Base-by-base conservation (phyloP, 345 rosid genomes). In the Erucastrum elatum region DNA sequence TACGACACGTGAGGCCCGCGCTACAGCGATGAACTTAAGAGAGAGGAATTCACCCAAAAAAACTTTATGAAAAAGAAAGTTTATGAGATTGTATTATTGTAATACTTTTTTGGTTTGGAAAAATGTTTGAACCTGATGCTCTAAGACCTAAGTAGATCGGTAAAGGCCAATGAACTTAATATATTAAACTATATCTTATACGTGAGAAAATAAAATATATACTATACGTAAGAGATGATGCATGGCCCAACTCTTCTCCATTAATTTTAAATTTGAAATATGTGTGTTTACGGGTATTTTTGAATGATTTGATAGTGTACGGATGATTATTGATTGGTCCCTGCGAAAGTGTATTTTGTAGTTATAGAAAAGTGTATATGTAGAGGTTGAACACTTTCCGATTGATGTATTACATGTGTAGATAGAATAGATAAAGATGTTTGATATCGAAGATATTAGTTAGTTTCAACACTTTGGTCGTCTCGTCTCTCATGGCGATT, bases 281-380 rank as follows among this genome's bases (percentile, higher is more conserved):
- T 35, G 35, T 66, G 72, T 21, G 21, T 46, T 67, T 51, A 15
- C 61, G 34, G 10, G n/a, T 37, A 4, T 44, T 44, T 56, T 41
- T 11, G 7, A 58, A 29, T 66, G 59, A 72, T 78, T 66, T 31
- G 62, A 25, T 65, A 44, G 60, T 41, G 82, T 79, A 74, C 75
- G 82, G 82, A 74, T 74, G 37, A 51, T 34, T 68, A 13, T 51
- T 41, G 78, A 79, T 79, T 79, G 71, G 82, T 68, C 70, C 82
- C 49, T 62, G 46, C 1, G 39, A 68, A 79, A 79, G 75, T 67
- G 74, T 72, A 79, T 59, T 78, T 59, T 33, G 68, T 60, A 60
- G 53, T 49, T 62, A 62, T 41, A 62, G 27, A 58, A 51, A 55
- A 63, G 21, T 25, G 58, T 77, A 6, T 34, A 34, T 70, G 75